Evolutionary conservation across 208 protist species (phyloP).

Genomic region (Crithidia bombi): DNA sequence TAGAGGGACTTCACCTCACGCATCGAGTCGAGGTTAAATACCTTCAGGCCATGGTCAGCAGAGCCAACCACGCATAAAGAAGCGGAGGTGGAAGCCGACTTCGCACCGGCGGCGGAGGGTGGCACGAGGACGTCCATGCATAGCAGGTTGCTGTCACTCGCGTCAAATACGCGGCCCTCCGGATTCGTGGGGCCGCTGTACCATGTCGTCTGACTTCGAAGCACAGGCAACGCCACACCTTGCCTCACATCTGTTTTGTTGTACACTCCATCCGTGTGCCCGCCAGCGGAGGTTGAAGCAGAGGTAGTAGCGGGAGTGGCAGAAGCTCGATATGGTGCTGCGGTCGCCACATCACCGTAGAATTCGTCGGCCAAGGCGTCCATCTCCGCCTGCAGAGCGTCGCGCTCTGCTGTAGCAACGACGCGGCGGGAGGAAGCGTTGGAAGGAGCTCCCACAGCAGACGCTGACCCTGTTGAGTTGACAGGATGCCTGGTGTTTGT

Average conservation of each 20-base stretch:
- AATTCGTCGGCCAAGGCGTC: slow-evolving; percentile 63
- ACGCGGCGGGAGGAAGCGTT: neutral
- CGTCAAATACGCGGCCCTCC: slow-evolving; percentile 65
- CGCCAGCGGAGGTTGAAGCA: too few species aligned
- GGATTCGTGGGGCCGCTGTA: slow-evolving; percentile 51
- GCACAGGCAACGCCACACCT: slow-evolving; percentile 14
- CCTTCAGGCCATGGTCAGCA: slow-evolving; percentile 86
- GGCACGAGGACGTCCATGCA: slow-evolving; percentile 83
- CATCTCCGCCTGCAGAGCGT: slow-evolving; percentile 62
- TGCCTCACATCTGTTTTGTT: slow-evolving; percentile 1
- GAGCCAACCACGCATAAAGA: slow-evolving; percentile 76
- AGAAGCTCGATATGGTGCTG: neutral
- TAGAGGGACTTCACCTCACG: slow-evolving; percentile 71
- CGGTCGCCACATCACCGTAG: slow-evolving; percentile 42
- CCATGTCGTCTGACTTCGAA: slow-evolving; percentile 41
- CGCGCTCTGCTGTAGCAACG: slow-evolving; percentile 29
- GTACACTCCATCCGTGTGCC: slow-evolving; percentile 5
- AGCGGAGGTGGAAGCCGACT: neutral
- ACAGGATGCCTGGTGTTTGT: neutral
- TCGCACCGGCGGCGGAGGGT: neutral
- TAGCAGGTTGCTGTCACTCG: slow-evolving; percentile 83
- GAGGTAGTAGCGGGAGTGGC: neutral
- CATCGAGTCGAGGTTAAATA: slow-evolving; percentile 72
- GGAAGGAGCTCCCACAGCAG: neutral
- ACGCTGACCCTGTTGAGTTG: neutral